These are phyloP conservation scores for Spirogloea muscicola DNA, from an alignment of 139 green algal species.

Conservation along the genomic window DNA sequence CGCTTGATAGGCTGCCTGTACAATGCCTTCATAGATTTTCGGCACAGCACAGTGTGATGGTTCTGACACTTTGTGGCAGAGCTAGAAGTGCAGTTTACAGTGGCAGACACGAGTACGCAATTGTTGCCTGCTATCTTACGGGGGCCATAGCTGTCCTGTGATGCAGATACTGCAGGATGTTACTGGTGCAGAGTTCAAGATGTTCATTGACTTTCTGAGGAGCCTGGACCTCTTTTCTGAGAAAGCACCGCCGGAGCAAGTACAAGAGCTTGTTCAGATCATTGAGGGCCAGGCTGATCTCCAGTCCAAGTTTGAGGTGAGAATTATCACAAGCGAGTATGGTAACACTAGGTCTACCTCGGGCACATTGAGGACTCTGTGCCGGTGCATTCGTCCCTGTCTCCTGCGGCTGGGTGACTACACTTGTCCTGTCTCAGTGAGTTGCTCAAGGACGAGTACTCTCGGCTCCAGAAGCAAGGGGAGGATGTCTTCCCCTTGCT, in stretches of 20 bases:
- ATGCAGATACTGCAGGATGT: constrained; percentile 33
- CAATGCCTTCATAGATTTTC: background rate
- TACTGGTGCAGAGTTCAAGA: constrained; percentile 34
- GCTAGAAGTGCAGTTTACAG: too few species aligned
- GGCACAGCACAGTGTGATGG: too few species aligned
- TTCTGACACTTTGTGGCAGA: too few species aligned
- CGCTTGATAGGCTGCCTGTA: background rate
- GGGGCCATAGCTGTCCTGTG: background rate
- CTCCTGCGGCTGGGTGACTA: background rate
- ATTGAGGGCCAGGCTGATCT: constrained; percentile 42
- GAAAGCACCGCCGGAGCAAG: constrained; percentile 17
- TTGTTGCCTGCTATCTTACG: background rate
- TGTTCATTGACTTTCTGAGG: constrained; percentile 39
- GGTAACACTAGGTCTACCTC: too few species aligned
- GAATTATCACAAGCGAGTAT: too few species aligned
- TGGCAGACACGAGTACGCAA: too few species aligned
- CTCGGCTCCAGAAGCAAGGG: too few species aligned
- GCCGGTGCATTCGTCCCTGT: background rate
- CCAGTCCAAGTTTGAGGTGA: constrained; percentile 23
- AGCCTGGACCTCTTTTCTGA: constrained; percentile 18
- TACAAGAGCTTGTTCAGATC: constrained; percentile 44
- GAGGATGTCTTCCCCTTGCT: too few species aligned
- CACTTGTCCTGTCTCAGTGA: background rate
- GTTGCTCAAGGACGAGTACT: too few species aligned
- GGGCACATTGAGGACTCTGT: background rate